phyloP scores from a whole-genome alignment of 345 rosid species.

The Luvunga scandens region DNA sequence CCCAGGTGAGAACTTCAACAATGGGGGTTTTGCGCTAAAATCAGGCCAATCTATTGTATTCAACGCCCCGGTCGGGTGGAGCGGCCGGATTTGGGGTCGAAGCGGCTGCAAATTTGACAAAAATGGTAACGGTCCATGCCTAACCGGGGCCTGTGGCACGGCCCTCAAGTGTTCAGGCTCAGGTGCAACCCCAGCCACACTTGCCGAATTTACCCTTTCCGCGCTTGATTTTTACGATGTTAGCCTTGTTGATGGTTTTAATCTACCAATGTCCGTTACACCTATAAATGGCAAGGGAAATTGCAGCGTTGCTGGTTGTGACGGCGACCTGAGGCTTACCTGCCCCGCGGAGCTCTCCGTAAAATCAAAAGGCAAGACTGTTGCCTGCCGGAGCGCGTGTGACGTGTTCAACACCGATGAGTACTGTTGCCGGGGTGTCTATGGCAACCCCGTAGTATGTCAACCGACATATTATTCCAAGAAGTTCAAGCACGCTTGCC shows the following conservation, averaged over 20 bases:
- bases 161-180: slow-evolving; percentile 57
- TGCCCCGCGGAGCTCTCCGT: slow-evolving; percentile 70
- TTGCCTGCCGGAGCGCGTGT: slow-evolving; percentile 84
- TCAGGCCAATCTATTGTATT: slow-evolving; percentile 56
- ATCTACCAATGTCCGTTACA: slow-evolving; percentile 55
- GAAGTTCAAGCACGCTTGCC: slow-evolving; percentile 78
- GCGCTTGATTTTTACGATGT: slow-evolving; percentile 63
- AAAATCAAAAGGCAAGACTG: slow-evolving; percentile 53
- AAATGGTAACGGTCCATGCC: slow-evolving; percentile 62
- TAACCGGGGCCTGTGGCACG: slow-evolving; percentile 71
- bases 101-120: slow-evolving; percentile 66
- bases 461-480: slow-evolving; percentile 76
- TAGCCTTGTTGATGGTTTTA: slow-evolving; percentile 92
- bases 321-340: slow-evolving; percentile 41
- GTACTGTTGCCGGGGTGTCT: slow-evolving; percentile 74
- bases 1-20: slow-evolving; percentile 52
- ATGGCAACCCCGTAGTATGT: slow-evolving; percentile 53
- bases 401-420: slow-evolving; percentile 85
- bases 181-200: slow-evolving; percentile 69
- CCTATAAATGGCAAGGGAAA: slow-evolving; percentile 72
- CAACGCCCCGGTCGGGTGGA: slow-evolving; percentile 67
- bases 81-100: slow-evolving; percentile 90
- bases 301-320: slow-evolving; percentile 65
- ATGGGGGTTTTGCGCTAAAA: slow-evolving; percentile 58
- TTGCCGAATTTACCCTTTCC: slow-evolving; percentile 79